Percentiles rank a stretch among this genome's conserved stretches.
Evolutionary conservation across 2,329 filamentous ascomycete species (phyloP).

Genomic region (Zelopaecilomyces penicillatus): DNA sequence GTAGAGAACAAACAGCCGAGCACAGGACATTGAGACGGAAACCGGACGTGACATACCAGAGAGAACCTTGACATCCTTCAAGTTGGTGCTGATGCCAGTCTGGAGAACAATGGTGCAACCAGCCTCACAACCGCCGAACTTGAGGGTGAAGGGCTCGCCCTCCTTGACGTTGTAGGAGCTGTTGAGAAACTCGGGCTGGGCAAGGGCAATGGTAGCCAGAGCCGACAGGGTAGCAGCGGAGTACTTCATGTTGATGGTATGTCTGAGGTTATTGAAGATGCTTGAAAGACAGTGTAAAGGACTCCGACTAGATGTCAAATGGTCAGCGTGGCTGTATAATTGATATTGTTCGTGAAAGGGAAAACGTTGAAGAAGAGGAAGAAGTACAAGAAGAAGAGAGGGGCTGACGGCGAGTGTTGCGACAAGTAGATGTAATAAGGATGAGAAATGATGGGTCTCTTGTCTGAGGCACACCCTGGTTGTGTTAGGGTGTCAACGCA

Average conservation of each 20-base stretch:
- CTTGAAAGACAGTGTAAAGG: too few species aligned
- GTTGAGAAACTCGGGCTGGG: constrained; percentile 26
- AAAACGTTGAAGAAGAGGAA: background rate
- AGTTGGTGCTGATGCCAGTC: constrained; percentile 20
- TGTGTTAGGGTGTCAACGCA: too few species aligned
- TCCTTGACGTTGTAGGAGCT: constrained; percentile 17
- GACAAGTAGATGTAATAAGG: too few species aligned
- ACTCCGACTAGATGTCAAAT: too few species aligned
- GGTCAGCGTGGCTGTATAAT: too few species aligned
- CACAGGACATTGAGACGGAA: too few species aligned
- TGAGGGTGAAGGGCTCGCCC: constrained; percentile 25
- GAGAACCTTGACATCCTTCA: constrained; percentile 22
- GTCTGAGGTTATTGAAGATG: background rate
- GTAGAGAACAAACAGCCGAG: too few species aligned
- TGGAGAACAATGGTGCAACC: constrained; percentile 28
- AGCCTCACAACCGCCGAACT: constrained; percentile 21
- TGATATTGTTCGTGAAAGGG: too few species aligned
- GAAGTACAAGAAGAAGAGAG: background rate
- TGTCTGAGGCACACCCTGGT: too few species aligned
- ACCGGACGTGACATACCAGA: constrained; percentile 18
- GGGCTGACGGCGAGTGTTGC: too few species aligned
- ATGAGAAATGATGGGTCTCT: too few species aligned
- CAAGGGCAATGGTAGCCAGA: constrained; percentile 20
- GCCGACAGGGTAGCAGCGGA: constrained; percentile 22
- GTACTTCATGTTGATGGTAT: constrained; percentile 28